Percentiles rank a stretch among this genome's conserved stretches.
Evolutionary conservation across 371 early-diverging fungal genomes (phyloP).

Genomic region (Thermomucor indicae-seudaticae): DNA sequence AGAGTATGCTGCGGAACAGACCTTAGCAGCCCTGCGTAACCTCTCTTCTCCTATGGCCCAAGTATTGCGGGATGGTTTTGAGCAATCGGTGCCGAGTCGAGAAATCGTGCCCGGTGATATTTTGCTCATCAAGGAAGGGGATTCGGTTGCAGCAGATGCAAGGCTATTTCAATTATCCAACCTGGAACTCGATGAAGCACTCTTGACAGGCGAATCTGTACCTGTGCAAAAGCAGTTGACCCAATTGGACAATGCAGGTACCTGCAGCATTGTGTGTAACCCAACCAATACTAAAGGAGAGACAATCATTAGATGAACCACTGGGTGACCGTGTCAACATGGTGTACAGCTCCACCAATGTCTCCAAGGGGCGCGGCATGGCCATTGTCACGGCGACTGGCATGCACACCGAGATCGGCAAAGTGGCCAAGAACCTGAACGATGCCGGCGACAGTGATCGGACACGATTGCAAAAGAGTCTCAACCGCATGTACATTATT

Average conservation of each 20-base stretch:
- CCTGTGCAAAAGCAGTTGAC: conserved; percentile 57
- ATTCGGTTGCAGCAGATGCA: conserved; percentile 83
- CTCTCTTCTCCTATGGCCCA: conserved; percentile 71
- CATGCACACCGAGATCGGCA: conserved; percentile 82
- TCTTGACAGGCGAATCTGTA: conserved; percentile 81
- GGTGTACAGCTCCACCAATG: conserved; percentile 54
- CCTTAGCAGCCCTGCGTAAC: conserved; percentile 79
- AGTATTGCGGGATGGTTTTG: conserved; percentile 79
- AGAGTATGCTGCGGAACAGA: conserved; percentile 85
- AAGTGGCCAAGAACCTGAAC: conserved; percentile 76
- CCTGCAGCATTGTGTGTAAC: not conserved
- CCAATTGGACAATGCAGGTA: conserved; percentile 17
- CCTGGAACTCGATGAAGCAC: conserved; percentile 80
- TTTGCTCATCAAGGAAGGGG: conserved; percentile 82
- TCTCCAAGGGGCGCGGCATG: conserved; percentile 27
- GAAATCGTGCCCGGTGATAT: conserved; percentile 89
- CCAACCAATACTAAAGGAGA: not conserved
- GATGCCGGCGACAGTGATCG: conserved; percentile 53
- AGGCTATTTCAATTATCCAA: conserved; percentile 75
- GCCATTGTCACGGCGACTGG: conserved; percentile 80
- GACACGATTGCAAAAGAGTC: conserved; percentile 72
- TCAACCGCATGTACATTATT: conserved; percentile 65
- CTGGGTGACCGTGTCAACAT: conserved; percentile 57
- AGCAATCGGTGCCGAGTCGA: conserved; percentile 53
- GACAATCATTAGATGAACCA: conserved; percentile 22